Evolutionary conservation across 176 grass and related monocot genomes (phyloP).

Genomic region (Carex myosuroides): DNA sequence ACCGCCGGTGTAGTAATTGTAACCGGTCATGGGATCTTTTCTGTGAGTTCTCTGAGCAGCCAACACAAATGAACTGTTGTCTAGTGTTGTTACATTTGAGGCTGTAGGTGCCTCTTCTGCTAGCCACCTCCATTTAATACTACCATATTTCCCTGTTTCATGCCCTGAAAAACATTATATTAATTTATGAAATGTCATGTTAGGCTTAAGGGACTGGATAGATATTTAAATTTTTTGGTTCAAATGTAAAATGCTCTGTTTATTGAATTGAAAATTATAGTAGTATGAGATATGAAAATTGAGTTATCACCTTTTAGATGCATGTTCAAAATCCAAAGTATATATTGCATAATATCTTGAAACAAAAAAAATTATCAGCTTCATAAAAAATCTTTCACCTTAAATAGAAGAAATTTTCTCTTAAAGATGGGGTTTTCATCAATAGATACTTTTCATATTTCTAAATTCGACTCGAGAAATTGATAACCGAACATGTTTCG

Average conservation of each 20-base stretch:
- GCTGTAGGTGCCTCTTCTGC: constrained; percentile 22
- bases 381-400: not conserved
- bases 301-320: not conserved
- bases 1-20: constrained; percentile 57
- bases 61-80: constrained; percentile 45
- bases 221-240: too few relatives aligned
- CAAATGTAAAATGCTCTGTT: not conserved
- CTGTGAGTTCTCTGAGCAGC: constrained; percentile 56
- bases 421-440: not conserved
- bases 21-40: constrained; percentile 53
- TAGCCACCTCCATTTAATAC: constrained; percentile 39
- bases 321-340: not conserved
- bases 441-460: not conserved
- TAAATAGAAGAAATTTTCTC: not conserved
- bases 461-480: not conserved
- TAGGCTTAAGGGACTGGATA: too few relatives aligned
- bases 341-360: not conserved
- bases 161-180: not conserved
- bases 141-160: constrained; percentile 3
- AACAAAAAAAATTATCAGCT: not conserved
- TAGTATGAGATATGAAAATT: not conserved
- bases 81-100: not conserved
- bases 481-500: not conserved
- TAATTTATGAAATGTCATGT: not conserved
- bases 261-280: not conserved